Evolutionary conservation across 352 stramenopile genomes (phyloP).

Genomic region (Phytophthora sp.): DNA sequence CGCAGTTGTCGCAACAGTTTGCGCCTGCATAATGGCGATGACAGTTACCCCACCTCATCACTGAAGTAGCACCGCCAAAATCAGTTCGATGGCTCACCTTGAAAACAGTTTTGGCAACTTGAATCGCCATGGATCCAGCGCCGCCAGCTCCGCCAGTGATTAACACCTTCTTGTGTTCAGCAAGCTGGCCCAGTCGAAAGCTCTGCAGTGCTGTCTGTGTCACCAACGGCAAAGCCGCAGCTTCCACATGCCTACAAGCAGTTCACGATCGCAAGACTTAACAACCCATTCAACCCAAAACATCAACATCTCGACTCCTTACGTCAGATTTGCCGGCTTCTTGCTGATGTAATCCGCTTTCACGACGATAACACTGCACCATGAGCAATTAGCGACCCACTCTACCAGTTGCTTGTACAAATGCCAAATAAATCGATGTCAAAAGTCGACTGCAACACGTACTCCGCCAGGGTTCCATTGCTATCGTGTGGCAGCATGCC

Average conservation of each 20-base stretch:
- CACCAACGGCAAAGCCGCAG: slow-evolving; percentile 68
- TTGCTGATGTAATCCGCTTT: slow-evolving; percentile 65
- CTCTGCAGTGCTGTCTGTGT: slow-evolving; percentile 55
- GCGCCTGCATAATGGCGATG: slow-evolving; percentile 46
- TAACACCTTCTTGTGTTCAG: slow-evolving; percentile 73
- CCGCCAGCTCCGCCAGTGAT: slow-evolving; percentile 76
- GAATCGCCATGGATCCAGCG: slow-evolving; percentile 72
- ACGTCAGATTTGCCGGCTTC: slow-evolving; percentile 75
- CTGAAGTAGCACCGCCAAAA: neutral
- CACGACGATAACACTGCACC: slow-evolving; percentile 54
- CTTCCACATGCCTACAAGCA: slow-evolving; percentile 60
- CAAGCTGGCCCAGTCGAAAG: slow-evolving; percentile 57
- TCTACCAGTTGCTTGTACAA: neutral
- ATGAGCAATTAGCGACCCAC: neutral
- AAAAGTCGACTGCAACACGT: slow-evolving; percentile 15
- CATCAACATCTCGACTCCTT: neutral
- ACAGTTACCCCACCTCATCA: neutral
- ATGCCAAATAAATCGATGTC: neutral
- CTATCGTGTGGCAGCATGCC: slow-evolving; percentile 70
- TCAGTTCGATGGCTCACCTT: slow-evolving; percentile 43
- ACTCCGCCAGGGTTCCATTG: slow-evolving; percentile 77
- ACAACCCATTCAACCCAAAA: neutral
- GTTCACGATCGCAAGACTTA: neutral
- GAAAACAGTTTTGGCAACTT: slow-evolving; percentile 79
- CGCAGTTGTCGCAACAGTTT: slow-evolving; percentile 75